phyloP scores from a whole-genome alignment of 371 early-diverging fungal genomes.

The Mucor velutinosus region DNA sequence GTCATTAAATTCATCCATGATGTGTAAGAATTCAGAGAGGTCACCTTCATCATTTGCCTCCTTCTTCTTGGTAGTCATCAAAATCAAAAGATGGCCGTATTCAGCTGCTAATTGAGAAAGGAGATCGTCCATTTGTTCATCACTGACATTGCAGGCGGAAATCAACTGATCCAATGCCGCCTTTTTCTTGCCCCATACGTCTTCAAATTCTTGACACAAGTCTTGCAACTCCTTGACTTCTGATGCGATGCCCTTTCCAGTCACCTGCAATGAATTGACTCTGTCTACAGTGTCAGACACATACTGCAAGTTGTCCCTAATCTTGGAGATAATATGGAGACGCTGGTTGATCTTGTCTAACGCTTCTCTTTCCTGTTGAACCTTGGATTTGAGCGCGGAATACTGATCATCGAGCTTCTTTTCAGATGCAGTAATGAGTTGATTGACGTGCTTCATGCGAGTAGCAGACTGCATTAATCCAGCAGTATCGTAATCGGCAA shows the following conservation, averaged over 20 bases:
- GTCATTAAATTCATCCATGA: conserved; percentile 39
- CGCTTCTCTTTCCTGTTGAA: not conserved
- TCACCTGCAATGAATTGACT: conserved; percentile 30
- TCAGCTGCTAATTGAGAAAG: conserved; percentile 14
- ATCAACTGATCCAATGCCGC: conserved; percentile 16
- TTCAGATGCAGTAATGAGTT: not conserved
- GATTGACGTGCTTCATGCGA: not conserved
- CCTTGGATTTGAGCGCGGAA: not conserved
- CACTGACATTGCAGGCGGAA: not conserved
- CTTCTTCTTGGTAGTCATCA: conserved; percentile 34
- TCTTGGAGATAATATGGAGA: conserved; percentile 21
- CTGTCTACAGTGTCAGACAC: conserved; percentile 33
- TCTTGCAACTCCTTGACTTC: conserved; percentile 28
- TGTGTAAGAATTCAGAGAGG: conserved; percentile 29
- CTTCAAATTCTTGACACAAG: conserved; percentile 27
- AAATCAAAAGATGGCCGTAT: conserved; percentile 15
- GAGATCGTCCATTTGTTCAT: conserved; percentile 23
- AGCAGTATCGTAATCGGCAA: not conserved
- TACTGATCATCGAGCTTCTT: not conserved
- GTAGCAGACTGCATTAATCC: not conserved
- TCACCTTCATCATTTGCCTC: conserved; percentile 35
- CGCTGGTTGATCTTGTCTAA: not conserved
- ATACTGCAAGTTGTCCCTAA: conserved; percentile 34
- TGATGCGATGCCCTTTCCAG: conserved; percentile 15
- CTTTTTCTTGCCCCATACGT: conserved; percentile 22